Percentiles rank a stretch among this genome's conserved stretches.
These are phyloP conservation scores for Kodamaea arcana DNA, from an alignment of 1,139 yeast species.

Conservation along the genomic window DNA sequence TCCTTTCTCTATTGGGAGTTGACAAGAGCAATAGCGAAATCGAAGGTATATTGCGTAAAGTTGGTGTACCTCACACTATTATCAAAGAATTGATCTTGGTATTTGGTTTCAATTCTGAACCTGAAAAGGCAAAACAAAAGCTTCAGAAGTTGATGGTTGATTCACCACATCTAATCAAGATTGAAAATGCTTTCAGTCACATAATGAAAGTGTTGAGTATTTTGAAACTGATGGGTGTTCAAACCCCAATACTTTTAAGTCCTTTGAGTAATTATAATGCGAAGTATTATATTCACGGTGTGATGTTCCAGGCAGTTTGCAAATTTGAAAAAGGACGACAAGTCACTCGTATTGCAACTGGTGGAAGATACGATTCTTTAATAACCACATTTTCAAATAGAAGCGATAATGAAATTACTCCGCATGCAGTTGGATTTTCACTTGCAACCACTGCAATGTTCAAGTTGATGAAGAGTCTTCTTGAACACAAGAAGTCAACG, in stretches of 20 bases:
- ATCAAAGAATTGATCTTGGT: slow-evolving; percentile 70
- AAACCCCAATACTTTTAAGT: slow-evolving; percentile 37
- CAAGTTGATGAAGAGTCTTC: slow-evolving; percentile 35
- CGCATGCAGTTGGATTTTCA: slow-evolving; percentile 80
- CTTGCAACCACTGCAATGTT: slow-evolving; percentile 44
- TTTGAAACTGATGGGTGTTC: slow-evolving; percentile 51
- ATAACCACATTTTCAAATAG: slow-evolving; percentile 55
- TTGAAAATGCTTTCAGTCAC: slow-evolving; percentile 61
- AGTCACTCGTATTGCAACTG: slow-evolving; percentile 66
- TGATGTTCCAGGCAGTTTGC: slow-evolving; percentile 84
- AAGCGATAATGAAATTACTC: slow-evolving; percentile 24
- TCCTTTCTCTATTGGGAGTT: slow-evolving; percentile 72
- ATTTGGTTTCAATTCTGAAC: slow-evolving; percentile 70
- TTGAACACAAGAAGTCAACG: slow-evolving; percentile 13
- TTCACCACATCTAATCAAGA: slow-evolving; percentile 57
- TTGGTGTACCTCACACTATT: slow-evolving; percentile 76
- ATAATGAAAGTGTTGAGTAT: slow-evolving; percentile 53
- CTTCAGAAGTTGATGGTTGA: slow-evolving; percentile 70
- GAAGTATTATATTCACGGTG: slow-evolving; percentile 69
- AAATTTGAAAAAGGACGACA: slow-evolving; percentile 45
- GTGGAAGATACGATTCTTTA: slow-evolving; percentile 84
- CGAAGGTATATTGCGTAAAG: slow-evolving; percentile 58
- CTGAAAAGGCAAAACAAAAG: slow-evolving; percentile 59
- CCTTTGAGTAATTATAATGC: slow-evolving; percentile 84
- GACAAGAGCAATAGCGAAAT: slow-evolving; percentile 65